These are phyloP conservation scores for Naganishia onofrii DNA, from an alignment of 768 basidiomycete species.

Conservation along the genomic window DNA sequence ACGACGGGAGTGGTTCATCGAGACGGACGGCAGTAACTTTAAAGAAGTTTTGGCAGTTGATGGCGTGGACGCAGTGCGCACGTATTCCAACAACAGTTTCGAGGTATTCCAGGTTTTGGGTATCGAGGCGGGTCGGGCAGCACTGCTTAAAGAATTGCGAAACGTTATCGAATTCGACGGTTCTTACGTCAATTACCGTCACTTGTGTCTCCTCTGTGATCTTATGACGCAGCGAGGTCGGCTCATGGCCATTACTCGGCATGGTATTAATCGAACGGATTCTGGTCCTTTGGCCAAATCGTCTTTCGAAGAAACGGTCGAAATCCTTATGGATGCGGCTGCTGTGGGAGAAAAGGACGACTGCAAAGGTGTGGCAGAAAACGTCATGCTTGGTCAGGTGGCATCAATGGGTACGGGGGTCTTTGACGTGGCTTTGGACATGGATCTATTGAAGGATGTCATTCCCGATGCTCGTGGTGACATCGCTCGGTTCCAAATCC, in stretches of 20 bases:
- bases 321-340: constrained; percentile 97
- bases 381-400: constrained; percentile 97
- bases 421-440: constrained; percentile 92
- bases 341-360: constrained; percentile 98
- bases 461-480: constrained; percentile 87
- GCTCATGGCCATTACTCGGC: constrained; percentile 97
- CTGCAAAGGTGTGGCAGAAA: constrained; percentile 97
- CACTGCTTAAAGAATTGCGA: constrained; percentile 89
- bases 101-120: constrained; percentile 92
- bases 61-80: constrained; percentile 87
- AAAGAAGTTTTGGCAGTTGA: constrained; percentile 93
- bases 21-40: constrained; percentile 94
- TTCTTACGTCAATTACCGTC: constrained; percentile 98
- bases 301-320: constrained; percentile 99
- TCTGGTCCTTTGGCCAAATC: constrained; percentile 98
- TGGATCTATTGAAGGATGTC: constrained; percentile 97
- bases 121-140: constrained; percentile 92
- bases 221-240: constrained; percentile 94
- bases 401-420: constrained; percentile 99
- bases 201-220: constrained; percentile 92
- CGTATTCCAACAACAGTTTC: constrained; percentile 94
- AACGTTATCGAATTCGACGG: constrained; percentile 98
- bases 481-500: constrained; percentile 45
- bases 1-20: constrained; percentile 81
- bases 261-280: constrained; percentile 97